Conservation (phyloP, 352 stramenopile species). For the Nothophytophthora sp. region DNA sequence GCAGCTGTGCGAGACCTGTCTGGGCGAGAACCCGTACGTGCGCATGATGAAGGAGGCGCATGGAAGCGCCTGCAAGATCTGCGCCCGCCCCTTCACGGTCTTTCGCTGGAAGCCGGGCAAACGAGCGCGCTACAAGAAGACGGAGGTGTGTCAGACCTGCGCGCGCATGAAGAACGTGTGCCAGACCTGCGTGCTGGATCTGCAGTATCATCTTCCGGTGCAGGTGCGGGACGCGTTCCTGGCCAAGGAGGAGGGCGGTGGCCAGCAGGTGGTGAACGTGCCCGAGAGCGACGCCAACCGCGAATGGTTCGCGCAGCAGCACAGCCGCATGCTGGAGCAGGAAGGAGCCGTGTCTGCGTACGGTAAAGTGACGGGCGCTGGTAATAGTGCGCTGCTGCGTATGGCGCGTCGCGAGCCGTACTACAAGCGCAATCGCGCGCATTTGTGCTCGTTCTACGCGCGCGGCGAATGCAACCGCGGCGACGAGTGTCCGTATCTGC, state of each 20-base stretch:
- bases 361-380: constrained; percentile 67
- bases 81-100: constrained; percentile 96
- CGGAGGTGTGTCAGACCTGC: constrained; percentile 97
- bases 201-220: constrained; percentile 97
- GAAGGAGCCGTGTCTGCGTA: constrained; percentile 87
- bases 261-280: constrained; percentile 67
- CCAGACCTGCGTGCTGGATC: constrained; percentile 98
- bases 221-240: constrained; percentile 94
- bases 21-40: constrained; percentile 99
- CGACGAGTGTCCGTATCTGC: constrained; percentile 92
- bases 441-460: constrained; percentile 96
- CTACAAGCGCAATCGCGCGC: constrained; percentile 91
- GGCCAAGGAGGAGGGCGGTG: constrained; percentile 36
- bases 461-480: constrained; percentile 93
- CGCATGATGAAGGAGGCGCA: constrained; percentile 98
- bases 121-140: constrained; percentile 97
- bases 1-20: constrained; percentile 97
- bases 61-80: constrained; percentile 99
- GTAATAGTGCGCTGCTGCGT: constrained; percentile 81
- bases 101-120: constrained; percentile 98
- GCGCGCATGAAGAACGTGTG: constrained; percentile 99
- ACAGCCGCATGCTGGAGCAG: constrained; percentile 91
- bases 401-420: constrained; percentile 88
- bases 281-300: constrained; percentile 95
- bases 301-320: constrained; percentile 94